Evolutionary conservation across 106 monocot species (phyloP).

Genomic region (Dendrobium officinale): DNA sequence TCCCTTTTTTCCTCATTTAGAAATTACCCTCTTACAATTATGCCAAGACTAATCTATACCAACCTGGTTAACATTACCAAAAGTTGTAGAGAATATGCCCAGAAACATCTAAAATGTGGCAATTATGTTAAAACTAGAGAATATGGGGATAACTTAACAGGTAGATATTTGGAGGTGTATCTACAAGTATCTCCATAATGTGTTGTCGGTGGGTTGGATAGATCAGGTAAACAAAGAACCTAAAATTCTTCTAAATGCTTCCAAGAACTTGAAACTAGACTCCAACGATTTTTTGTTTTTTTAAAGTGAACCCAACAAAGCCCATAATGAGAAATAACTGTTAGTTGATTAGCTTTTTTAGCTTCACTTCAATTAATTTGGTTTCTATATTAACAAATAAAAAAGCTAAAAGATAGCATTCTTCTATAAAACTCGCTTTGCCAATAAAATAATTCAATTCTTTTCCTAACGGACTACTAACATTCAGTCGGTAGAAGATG

Average conservation of each 20-base stretch:
- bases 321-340: background rate
- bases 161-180: too few species aligned
- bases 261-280: background rate
- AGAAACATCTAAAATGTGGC: too few species aligned
- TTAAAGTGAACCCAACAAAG: background rate
- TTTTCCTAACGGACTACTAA: background rate
- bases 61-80: too few species aligned
- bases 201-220: too few species aligned
- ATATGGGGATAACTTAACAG: too few species aligned
- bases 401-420: background rate
- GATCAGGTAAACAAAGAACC: background rate
- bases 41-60: too few species aligned
- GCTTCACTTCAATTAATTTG: background rate
- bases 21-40: too few species aligned
- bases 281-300: background rate
- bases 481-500: background rate
- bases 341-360: background rate
- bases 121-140: too few species aligned
- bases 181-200: too few species aligned
- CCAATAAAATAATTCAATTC: background rate
- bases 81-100: too few species aligned
- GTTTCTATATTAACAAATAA: background rate
- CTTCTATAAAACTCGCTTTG: background rate
- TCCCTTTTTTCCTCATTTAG: too few species aligned
- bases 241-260: background rate